Evolutionary conservation across 192 early-diverging fungal species (phyloP), one percentile per base, ranked within the genome.

Genomic region (Chytriomyces confervae): DNA sequence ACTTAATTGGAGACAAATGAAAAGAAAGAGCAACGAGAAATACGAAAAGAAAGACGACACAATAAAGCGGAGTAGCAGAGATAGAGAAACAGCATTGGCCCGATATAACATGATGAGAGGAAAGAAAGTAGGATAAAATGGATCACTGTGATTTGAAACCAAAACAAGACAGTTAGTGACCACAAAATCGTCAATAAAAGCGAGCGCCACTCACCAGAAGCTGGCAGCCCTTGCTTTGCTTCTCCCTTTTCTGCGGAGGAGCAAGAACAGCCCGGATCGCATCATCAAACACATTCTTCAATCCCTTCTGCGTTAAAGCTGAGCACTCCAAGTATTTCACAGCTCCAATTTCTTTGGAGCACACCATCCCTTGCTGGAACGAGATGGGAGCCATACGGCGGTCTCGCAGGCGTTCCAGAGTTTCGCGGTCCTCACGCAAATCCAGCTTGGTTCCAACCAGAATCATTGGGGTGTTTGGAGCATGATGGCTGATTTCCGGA

Each of bases 241-340:
- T 83, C 79, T 87, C 86, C 84, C 88, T 92, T 66, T 76, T 83
- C 18, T 87, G 87, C 67, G 86, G 85, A 13, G 95, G 95, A 36
- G 77, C 79, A 66, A 99, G 87, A 18, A 96, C 97, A 7, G 96
- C 95, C 62, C 96, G 91, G 79, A 97, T 99, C 23, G 97, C 97
- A 76, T 97, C 95, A 81, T 99, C 97, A 91, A 99, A 99, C 18
- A 99, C 96, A 79, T 93, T 96, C 90, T 99, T 98, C 74, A 99
- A 81, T 44, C 96, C 96, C 85, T 96, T 96, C 86, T 97, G 96
- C 66, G 97, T 97, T 76, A 99, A 88, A 47, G 97, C 95, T 23
- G 96, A 98, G 83, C 97, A 99, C 86, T 99, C 97, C 46, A 97
- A 87, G 82, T 99, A 99, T 72, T 93, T 94, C 82, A 94, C 93